phyloP scores from a whole-genome alignment of 1,284 basidiomycete species.

The Ceratobasidium theobromae region DNA sequence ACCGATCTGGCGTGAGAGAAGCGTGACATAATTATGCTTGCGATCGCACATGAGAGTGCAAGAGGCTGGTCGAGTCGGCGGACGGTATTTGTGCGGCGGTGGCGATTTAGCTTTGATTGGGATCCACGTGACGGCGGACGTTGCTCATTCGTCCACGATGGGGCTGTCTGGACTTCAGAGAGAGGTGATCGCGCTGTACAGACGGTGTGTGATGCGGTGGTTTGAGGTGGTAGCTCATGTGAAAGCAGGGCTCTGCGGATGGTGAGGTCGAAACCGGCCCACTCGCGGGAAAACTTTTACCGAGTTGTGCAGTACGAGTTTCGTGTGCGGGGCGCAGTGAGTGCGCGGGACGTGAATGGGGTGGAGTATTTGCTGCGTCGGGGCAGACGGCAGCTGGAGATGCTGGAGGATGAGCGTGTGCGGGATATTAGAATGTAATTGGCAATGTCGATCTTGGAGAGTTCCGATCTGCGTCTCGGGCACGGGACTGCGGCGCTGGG shows the following conservation, averaged over 20 bases:
- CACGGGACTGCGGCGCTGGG: not conserved
- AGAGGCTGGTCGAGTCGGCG: too few species aligned
- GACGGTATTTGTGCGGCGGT: too few species aligned
- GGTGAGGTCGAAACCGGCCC: conserved; percentile 62
- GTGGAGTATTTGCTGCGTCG: conserved; percentile 73
- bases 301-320: conserved; percentile 69
- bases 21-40: too few species aligned
- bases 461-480: not conserved
- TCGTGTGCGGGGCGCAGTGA: conserved; percentile 57
- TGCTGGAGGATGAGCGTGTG: conserved; percentile 64
- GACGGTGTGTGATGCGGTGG: conserved; percentile 25
- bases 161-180: conserved; percentile 34
- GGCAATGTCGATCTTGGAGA: not conserved
- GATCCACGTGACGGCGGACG: too few species aligned
- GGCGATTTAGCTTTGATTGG: too few species aligned
- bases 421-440: conserved; percentile 43
- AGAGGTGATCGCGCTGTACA: conserved; percentile 35
- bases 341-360: conserved; percentile 61
- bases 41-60: too few species aligned
- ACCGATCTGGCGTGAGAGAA: too few species aligned
- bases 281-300: conserved; percentile 60
- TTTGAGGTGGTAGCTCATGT: not conserved
- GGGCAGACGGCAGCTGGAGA: conserved; percentile 63
- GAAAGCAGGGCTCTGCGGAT: conserved; percentile 66
- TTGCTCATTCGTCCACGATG: too few species aligned